Evolutionary conservation across 331 rosid species (phyloP).

Genomic region (Quercus lobata): DNA sequence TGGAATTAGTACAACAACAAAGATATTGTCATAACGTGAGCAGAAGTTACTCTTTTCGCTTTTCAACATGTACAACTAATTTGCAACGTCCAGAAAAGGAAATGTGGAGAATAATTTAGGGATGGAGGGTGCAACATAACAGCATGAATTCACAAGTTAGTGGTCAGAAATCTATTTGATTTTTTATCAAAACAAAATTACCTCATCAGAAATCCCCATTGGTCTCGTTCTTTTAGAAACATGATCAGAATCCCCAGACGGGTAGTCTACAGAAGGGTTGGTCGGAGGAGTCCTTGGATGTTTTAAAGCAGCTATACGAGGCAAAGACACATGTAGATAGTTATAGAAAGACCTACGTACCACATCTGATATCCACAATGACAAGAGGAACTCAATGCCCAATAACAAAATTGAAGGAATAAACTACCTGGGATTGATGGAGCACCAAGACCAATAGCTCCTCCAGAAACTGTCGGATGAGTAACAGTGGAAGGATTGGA

Average conservation of each 20-base stretch:
- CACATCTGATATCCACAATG: background rate
- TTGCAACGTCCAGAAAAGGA: background rate
- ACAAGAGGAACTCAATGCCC: background rate
- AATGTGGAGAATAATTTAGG: background rate
- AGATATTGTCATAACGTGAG: background rate
- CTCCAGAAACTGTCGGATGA: slow-evolving; percentile 79
- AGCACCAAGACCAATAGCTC: slow-evolving; percentile 81
- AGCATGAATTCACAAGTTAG: background rate
- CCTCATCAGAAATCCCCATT: slow-evolving; percentile 79
- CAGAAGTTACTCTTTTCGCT: background rate
- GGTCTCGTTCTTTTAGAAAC: slow-evolving; percentile 79
- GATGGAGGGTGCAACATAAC: background rate
- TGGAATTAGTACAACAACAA: background rate
- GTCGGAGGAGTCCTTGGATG: slow-evolving; percentile 88
- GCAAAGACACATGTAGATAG: slow-evolving; percentile 14
- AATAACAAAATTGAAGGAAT: background rate
- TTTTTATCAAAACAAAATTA: slow-evolving; percentile 14
- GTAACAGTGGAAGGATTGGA: slow-evolving; percentile 76
- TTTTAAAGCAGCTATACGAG: slow-evolving; percentile 66
- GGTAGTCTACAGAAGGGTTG: slow-evolving; percentile 77
- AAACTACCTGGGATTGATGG: slow-evolving; percentile 70
- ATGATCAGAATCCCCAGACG: slow-evolving; percentile 84
- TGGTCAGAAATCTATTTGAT: background rate
- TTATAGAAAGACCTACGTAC: slow-evolving; percentile 7
- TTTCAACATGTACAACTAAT: background rate